phyloP scores from a whole-genome alignment of 352 stramenopile species.

The Phytophthora vignae region DNA sequence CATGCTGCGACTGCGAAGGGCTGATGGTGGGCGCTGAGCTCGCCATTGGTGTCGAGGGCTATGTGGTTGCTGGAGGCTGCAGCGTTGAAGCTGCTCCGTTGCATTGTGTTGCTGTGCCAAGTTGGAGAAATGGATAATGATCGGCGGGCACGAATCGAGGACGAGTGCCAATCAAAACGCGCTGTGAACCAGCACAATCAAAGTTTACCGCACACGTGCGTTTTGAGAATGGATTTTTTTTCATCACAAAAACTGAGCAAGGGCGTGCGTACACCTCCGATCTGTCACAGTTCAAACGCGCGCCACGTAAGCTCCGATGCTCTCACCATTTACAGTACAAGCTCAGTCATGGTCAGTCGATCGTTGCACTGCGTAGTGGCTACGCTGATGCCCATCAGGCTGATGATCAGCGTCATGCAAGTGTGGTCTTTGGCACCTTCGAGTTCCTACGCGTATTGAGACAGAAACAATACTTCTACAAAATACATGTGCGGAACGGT shows the following conservation, averaged over 20 bases:
- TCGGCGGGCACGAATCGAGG: background rate
- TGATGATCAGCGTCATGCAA: no score
- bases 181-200: background rate
- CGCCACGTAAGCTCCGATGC: no score
- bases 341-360: no score
- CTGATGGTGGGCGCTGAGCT: background rate
- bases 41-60: background rate
- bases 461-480: no score
- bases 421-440: no score
- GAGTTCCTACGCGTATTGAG: no score
- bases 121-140: constrained; percentile 4
- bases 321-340: no score
- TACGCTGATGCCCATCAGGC: no score
- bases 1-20: constrained; percentile 32
- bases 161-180: constrained; percentile 14
- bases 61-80: background rate
- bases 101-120: constrained; percentile 2
- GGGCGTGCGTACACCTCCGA: no score
- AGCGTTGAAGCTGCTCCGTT: constrained; percentile 1
- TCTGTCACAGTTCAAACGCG: no score
- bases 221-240: background rate
- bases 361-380: no score
- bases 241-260: background rate
- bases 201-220: background rate
- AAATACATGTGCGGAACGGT: no score